Base-by-base conservation (phyloP, 352 stramenopile species). In the Pythium aquatile region DNA sequence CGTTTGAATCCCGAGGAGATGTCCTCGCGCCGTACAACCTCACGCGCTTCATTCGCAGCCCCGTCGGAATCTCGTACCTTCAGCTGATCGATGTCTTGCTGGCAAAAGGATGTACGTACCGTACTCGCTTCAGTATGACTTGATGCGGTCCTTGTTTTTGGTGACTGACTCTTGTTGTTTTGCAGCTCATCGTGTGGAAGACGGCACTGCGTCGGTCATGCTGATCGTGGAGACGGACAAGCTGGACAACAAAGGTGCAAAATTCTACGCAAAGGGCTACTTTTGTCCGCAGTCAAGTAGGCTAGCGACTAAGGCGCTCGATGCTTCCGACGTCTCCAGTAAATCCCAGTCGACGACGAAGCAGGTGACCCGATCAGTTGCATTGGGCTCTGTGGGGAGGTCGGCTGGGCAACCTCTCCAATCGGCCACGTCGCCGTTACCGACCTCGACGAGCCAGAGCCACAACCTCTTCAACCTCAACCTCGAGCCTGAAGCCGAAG, bases 51-150 rank as follows among this genome's bases (percentile, higher is more conserved):
- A 88, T 91, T 51, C 83, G 79, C 47, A 91, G 78, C 1, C 83
- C 85, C 8, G 76, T 92, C 30, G 85, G 82, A 2, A 90, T 93
- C 26, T 92, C 83, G 30, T 94, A 94, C 61, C 65, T 94, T 4
- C 80, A 91, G 42, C 65, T 94, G 37, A 94, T 94, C 70, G 80
- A 92, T 61, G 83, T 91, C 6, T 59, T 94, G 30, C 70, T 94
- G 5, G 77, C 80, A n/a, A 77, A 82, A 76, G 74, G 71, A 69
- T 79, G 79, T 88, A 78, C 47, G 76, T 79, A n/a, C 6, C 47
- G 76, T 79, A n/a, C 6, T 46, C 3, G 10, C 66, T 44, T 66
- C 52, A 13, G 40, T 5, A 48, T 55, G 52, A 55, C 30, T 20
- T n/a, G 55, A 37, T 49, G 62, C 28, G 8, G 60, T 29, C 74